Base-by-base conservation (phyloP, 2,329 filamentous ascomycete genomes). In the Byssothecium circinans region DNA sequence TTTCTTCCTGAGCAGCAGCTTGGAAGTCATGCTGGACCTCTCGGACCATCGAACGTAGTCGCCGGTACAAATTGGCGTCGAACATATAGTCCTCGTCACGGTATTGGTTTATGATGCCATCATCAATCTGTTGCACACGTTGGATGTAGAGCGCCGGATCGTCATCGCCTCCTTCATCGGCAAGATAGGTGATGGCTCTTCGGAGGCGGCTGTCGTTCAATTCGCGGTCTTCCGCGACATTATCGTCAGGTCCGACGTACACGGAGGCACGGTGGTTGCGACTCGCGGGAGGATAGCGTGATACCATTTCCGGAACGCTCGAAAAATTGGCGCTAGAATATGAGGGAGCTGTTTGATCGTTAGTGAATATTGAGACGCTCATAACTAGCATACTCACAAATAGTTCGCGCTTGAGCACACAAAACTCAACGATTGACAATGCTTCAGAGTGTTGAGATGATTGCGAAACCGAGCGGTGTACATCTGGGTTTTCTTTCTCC, bases 181-280 rank as follows among this genome's bases (percentile, higher is more conserved):
- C 36, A 30, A 69, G 38, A 45, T 69, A 69, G 19, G 49, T 52
- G 39, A 68, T 59, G 2, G 64, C 63, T 52, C 64, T 57, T 17
- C 46, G 49, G 10, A 69, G 55, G 29, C 57, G 57, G 12, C 40
- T 47, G 36, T 69, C 45, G 36, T 62, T 65, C 38, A 33, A 40
- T 37, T 49, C 25, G 10, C 23, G 44, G 15, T 29, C 30, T 3
- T 23, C 27, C 18, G 25, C 11, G n/a, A 41, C 36, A 2, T 44
- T 35, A 3, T 37, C 27, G 7, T 23, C n/a, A 14, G 17, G 17
- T 19, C n/a, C 22, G 12, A 14, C 17, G 37, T 22, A 17, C 36
- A 3, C n/a, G 3, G 42, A 22, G 17, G 8, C 34, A 22, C 11
- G 15, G 23, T 14, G 10, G 11, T 22, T 22, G 23, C 18, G 39